Evolutionary conservation across 2,329 filamentous ascomycete genomes (phyloP).

Genomic region (Aspergillus eucalypticola): DNA sequence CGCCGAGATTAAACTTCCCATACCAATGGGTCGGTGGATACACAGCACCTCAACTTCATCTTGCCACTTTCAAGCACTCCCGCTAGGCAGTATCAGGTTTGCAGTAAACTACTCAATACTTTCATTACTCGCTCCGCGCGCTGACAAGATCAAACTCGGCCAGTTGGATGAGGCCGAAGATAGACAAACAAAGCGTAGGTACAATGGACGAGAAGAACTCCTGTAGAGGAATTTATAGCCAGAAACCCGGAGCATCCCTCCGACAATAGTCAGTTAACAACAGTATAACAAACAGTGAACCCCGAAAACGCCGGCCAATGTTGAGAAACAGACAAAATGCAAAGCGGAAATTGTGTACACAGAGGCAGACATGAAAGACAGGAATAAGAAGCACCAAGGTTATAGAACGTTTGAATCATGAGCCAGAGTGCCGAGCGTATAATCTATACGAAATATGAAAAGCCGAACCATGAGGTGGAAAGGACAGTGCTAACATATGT

Average conservation of each 20-base stretch:
- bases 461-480: conserved; percentile 2
- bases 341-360: conserved; percentile 13
- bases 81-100: background rate
- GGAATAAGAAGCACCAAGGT: background rate
- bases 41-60: no score
- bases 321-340: conserved; percentile 14
- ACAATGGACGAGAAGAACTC: background rate
- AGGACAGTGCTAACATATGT: conserved; percentile 2
- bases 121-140: background rate
- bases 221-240: background rate
- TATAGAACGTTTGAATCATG: conserved; percentile 9
- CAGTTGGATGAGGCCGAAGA: background rate
- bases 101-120: background rate
- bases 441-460: conserved; percentile 9
- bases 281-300: conserved; percentile 5
- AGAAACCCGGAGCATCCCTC: background rate
- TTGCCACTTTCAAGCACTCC: no score
- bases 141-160: background rate
- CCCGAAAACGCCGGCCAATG: conserved; percentile 21
- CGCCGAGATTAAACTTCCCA: background rate
- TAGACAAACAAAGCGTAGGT: background rate
- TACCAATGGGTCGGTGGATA: background rate
- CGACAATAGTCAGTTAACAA: conserved; percentile 1
- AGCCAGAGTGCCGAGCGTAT: conserved; percentile 9
- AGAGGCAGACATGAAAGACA: conserved; percentile 3